phyloP scores from a whole-genome alignment of 352 stramenopile species.

The Phytopythium chamaehyphon region DNA sequence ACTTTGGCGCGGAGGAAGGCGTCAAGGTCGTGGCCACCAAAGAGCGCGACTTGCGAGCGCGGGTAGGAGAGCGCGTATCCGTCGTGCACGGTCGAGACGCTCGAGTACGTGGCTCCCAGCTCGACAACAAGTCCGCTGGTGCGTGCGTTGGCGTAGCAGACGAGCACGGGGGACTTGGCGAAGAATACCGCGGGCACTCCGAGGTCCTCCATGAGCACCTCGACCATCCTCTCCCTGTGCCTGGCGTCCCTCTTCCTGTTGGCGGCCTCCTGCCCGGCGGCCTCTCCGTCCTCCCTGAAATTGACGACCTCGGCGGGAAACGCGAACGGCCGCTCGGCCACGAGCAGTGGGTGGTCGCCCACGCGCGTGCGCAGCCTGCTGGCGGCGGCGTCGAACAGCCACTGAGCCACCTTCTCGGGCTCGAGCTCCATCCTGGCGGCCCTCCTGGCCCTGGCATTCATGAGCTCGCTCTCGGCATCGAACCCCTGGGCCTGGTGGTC shows the following conservation, averaged over 20 bases:
- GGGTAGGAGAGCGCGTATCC: constrained; percentile 71
- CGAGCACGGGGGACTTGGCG: constrained; percentile 77
- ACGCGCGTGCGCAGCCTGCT: constrained; percentile 44
- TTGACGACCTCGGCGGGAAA: constrained; percentile 37
- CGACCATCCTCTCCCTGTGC: constrained; percentile 58
- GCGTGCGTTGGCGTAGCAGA: constrained; percentile 79
- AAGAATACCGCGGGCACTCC: constrained; percentile 72
- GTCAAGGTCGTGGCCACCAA: constrained; percentile 66
- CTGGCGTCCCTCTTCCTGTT: constrained; percentile 58
- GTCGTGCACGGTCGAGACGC: constrained; percentile 73
- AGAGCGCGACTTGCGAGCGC: constrained; percentile 48
- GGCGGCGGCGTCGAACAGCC: constrained; percentile 56
- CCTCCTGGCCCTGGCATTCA: constrained; percentile 4
- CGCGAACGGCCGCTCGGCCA: constrained; percentile 64
- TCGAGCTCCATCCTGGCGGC: constrained; percentile 56
- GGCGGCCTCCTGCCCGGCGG: constrained; percentile 5
- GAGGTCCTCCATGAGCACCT: constrained; percentile 83
- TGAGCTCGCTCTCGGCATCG: constrained; percentile 9
- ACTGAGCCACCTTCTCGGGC: constrained; percentile 55
- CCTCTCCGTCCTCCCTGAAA: neutral
- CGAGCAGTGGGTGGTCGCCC: constrained; percentile 59
- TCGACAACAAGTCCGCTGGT: constrained; percentile 79
- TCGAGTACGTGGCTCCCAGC: constrained; percentile 74
- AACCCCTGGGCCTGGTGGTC: constrained; percentile 17
- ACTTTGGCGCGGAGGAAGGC: constrained; percentile 57